A percentile compares a stretch with the other conserved stretches of the same genome.
phyloP scores from a whole-genome alignment of 2,329 filamentous ascomycete species.

The Colletotrichum sidae region DNA sequence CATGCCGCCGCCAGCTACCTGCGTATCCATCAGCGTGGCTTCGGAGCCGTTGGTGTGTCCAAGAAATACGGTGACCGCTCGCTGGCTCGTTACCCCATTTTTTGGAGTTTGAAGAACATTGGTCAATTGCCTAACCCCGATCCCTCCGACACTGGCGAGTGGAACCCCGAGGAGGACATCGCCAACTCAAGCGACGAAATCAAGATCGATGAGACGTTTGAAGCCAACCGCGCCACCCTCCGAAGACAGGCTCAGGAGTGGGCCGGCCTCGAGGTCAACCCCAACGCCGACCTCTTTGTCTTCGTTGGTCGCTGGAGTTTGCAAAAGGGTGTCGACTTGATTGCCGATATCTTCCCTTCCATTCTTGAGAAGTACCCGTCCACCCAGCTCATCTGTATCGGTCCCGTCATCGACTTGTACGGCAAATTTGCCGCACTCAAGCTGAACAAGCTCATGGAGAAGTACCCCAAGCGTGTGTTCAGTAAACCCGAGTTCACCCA shows the following conservation, averaged over 20 bases:
- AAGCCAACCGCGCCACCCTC: constrained; percentile 63
- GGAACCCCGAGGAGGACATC: constrained; percentile 63
- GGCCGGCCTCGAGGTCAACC: constrained; percentile 71
- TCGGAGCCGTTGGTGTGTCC: constrained; percentile 75
- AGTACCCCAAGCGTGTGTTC: constrained; percentile 73
- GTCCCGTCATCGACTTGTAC: constrained; percentile 75
- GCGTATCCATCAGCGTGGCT: constrained; percentile 74
- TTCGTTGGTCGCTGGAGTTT: constrained; percentile 78
- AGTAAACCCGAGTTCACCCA: constrained; percentile 77
- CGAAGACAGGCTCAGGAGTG: constrained; percentile 74
- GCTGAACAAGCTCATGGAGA: constrained; percentile 71
- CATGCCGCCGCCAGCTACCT: constrained; percentile 76
- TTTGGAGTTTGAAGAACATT: constrained; percentile 74
- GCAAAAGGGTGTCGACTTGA: constrained; percentile 77
- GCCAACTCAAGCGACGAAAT: constrained; percentile 53
- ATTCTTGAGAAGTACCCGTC: constrained; percentile 70
- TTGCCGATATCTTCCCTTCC: constrained; percentile 74
- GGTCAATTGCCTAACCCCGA: constrained; percentile 74
- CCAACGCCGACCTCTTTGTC: constrained; percentile 73
- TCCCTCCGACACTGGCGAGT: constrained; percentile 72
- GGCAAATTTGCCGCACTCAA: constrained; percentile 76
- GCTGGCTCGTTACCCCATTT: constrained; percentile 75
- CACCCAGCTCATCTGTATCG: constrained; percentile 71
- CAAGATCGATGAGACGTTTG: constrained; percentile 66
- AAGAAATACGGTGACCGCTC: constrained; percentile 77